Evolutionary conservation across 345 rosid species (phyloP).

Genomic region (Gossypium ekmanianum): DNA sequence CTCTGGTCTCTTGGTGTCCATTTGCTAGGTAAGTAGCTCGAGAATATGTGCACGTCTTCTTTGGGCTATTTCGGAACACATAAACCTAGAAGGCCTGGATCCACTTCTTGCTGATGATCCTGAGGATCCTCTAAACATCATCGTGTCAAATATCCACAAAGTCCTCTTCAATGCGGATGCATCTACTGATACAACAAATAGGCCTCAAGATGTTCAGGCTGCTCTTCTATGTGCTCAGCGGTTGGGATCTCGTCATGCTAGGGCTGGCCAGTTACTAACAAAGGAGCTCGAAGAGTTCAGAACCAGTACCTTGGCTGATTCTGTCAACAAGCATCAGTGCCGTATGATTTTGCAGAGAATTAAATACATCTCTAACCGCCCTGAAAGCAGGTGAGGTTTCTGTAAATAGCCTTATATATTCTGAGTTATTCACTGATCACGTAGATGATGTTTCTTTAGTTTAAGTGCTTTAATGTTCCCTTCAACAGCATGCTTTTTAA

Average conservation of each 20-base stretch:
- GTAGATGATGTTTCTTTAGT: not conserved
- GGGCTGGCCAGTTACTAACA: conserved; percentile 72
- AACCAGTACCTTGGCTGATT: conserved; percentile 68
- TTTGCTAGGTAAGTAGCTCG: conserved; percentile 69
- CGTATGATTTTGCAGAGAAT: conserved; percentile 89
- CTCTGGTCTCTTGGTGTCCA: not conserved
- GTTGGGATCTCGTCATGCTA: conserved; percentile 76
- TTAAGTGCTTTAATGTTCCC: not conserved
- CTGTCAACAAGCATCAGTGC: conserved; percentile 93
- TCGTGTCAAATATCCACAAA: conserved; percentile 76
- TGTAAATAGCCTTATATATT: not conserved
- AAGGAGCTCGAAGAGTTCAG: conserved; percentile 97
- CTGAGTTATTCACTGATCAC: not conserved
- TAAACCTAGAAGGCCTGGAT: conserved; percentile 92
- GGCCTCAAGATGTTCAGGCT: conserved; percentile 95
- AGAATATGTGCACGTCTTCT: conserved; percentile 77
- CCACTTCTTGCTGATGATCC: conserved; percentile 99
- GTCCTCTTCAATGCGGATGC: conserved; percentile 81
- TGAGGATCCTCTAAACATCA: conserved; percentile 82
- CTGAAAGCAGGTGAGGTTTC: conserved; percentile 63
- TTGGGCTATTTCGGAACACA: conserved; percentile 90
- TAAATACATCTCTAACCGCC: conserved; percentile 62
- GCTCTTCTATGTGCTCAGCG: conserved; percentile 83
- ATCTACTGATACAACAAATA: conserved; percentile 69
- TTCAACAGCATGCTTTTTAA: not conserved